A percentile compares a stretch with the other conserved stretches of the same genome.
phyloP scores from a whole-genome alignment of 2,329 filamentous ascomycete genomes.

The Fragosphaeria purpurea region DNA sequence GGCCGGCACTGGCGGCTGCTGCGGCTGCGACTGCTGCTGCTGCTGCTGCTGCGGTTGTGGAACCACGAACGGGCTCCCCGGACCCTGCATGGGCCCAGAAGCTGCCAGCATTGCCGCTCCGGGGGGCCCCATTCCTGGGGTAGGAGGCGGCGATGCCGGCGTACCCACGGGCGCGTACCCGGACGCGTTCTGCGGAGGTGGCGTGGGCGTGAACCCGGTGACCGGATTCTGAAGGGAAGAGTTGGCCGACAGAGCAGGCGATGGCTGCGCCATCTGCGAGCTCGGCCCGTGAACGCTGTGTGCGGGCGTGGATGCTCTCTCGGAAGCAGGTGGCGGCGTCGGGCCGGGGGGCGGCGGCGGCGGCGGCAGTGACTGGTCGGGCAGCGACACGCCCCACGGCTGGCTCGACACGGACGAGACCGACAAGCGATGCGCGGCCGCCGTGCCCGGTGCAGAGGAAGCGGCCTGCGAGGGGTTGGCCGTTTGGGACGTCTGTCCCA shows the following conservation, averaged over 20 bases:
- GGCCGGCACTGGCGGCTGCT: neutral
- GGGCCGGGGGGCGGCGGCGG: neutral
- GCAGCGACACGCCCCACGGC: neutral
- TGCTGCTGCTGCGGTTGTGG: neutral
- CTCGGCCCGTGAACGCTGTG: constrained; percentile 8
- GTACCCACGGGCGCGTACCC: too few relatives aligned
- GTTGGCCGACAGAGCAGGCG: constrained; percentile 3
- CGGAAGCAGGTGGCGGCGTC: neutral
- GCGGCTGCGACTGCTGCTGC: neutral
- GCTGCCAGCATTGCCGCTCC: neutral
- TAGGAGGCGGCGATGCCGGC: neutral
- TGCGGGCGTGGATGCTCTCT: constrained; percentile 2
- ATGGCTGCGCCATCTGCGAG: constrained; percentile 5
- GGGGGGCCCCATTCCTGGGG: neutral
- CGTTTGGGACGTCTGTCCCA: neutral
- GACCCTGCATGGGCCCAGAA: neutral
- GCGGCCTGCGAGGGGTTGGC: neutral
- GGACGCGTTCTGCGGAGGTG: neutral
- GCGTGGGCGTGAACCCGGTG: neutral
- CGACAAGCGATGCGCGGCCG: constrained; percentile 3
- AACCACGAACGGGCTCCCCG: neutral
- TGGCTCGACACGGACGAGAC: constrained; percentile 5
- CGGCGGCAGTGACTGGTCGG: neutral
- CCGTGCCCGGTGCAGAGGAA: neutral
- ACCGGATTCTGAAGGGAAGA: constrained; percentile 8